phyloP scores from a whole-genome alignment of 1,284 basidiomycete species.

The Sporisorium exsertum region DNA sequence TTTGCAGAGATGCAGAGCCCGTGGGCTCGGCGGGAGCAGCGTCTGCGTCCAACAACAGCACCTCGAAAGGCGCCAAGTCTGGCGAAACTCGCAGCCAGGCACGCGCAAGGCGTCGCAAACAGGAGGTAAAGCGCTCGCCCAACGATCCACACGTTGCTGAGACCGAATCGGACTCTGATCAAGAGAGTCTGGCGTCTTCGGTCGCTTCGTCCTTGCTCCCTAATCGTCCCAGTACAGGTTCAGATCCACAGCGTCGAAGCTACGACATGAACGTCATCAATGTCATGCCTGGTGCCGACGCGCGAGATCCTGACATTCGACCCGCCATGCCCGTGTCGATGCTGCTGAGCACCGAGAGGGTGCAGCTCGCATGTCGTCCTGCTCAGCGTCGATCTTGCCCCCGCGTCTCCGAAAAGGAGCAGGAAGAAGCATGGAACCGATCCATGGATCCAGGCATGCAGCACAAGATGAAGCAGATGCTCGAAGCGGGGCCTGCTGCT shows the following conservation, averaged over 20 bases:
- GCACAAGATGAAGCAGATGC: conserved; percentile 37
- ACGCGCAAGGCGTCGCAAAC: conserved; percentile 15
- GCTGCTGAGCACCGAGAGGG: conserved; percentile 20
- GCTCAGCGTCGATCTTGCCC: conserved; percentile 5
- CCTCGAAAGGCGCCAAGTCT: conserved; percentile 13
- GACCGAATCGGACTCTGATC: conserved; percentile 27
- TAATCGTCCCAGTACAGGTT: conserved; percentile 6
- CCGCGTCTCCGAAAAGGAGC: conserved; percentile 22
- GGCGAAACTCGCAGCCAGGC: conserved; percentile 19
- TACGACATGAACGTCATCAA: conserved; percentile 26
- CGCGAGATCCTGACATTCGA: conserved; percentile 29
- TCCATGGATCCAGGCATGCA: conserved; percentile 36
- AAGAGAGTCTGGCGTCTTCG: conserved; percentile 26
- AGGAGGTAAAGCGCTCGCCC: neutral
- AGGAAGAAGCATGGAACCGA: conserved; percentile 39
- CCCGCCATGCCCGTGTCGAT: conserved; percentile 42
- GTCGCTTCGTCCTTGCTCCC: conserved; percentile 20
- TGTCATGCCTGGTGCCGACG: conserved; percentile 32
- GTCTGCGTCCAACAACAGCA: neutral
- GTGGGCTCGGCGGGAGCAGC: conserved; percentile 15
- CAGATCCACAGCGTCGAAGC: neutral
- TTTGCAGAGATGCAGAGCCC: conserved; percentile 50
- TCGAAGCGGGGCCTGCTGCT: conserved; percentile 39
- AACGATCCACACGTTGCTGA: conserved; percentile 4
- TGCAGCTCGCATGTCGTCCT: conserved; percentile 18